These are phyloP conservation scores for Comarum palustre DNA, from an alignment of 306 rosid species.

Conservation along the genomic window DNA sequence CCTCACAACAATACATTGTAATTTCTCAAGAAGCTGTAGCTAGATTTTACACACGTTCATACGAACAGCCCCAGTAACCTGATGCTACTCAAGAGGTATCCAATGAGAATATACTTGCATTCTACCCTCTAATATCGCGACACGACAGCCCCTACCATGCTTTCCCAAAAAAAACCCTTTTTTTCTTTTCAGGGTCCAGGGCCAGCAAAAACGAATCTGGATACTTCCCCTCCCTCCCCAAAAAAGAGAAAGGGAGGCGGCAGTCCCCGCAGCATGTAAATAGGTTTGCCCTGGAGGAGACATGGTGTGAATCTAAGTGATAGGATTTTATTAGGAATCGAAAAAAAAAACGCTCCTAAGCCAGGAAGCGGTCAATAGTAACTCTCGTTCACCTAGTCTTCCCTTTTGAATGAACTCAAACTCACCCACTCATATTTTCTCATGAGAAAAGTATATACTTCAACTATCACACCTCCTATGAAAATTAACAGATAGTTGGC, in stretches of 20 bases:
- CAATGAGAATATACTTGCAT: background rate
- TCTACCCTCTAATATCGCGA: background rate
- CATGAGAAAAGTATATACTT: background rate
- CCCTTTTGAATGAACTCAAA: background rate
- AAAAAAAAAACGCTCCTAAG: too few relatives aligned
- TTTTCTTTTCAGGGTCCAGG: too few relatives aligned
- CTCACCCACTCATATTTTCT: background rate
- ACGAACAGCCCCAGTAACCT: background rate
- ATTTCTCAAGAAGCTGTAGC: background rate
- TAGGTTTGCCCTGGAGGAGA: too few relatives aligned
- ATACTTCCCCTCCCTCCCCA: too few relatives aligned
- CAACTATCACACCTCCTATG: background rate
- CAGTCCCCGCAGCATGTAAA: too few relatives aligned
- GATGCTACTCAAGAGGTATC: background rate
- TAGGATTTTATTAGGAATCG: too few relatives aligned
- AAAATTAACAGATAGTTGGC: background rate
- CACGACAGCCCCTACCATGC: too few relatives aligned
- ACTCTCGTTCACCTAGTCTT: background rate
- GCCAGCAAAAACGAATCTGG: too few relatives aligned
- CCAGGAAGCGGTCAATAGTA: too few relatives aligned
- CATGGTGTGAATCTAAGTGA: too few relatives aligned
- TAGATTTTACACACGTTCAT: background rate
- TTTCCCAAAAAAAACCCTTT: too few relatives aligned
- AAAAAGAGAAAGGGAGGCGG: too few relatives aligned
- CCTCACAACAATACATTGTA: background rate